These are phyloP conservation scores for Vaccinium corymbosum DNA, from an alignment of 148 eudicot species.

Conservation along the genomic window DNA sequence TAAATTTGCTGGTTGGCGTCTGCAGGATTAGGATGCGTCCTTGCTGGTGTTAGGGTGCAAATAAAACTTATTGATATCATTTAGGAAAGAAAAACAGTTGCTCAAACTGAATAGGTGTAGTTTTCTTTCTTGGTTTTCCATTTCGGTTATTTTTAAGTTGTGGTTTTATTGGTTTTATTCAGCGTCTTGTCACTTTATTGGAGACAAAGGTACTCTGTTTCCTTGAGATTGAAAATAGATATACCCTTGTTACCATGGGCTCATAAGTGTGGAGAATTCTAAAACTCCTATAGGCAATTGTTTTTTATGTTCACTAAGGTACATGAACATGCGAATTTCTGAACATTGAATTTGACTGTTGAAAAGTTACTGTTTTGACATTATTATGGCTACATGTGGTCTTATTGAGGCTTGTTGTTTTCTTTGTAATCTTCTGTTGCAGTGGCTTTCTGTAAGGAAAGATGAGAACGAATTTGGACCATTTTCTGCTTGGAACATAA, in stretches of 20 bases:
- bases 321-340: neutral
- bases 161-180: neutral
- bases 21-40: neutral
- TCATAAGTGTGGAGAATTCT: neutral
- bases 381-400: neutral
- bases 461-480: constrained; percentile 72
- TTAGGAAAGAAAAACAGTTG: neutral
- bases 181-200: neutral
- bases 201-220: neutral
- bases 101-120: neutral
- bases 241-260: neutral
- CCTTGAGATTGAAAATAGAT: neutral
- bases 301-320: neutral
- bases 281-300: neutral
- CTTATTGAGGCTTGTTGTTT: constrained; percentile 5
- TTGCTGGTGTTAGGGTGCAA: neutral
- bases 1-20: constrained; percentile 1
- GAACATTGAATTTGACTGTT: neutral
- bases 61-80: neutral
- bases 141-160: neutral
- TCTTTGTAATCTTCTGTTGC: constrained; percentile 33
- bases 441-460: constrained; percentile 88
- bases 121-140: neutral
- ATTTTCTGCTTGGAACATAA: constrained; percentile 86
- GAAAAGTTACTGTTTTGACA: neutral